A percentile compares a stretch with the other conserved stretches of the same genome.
These are phyloP conservation scores for Xylogone sp. DNA, from an alignment of 2,329 filamentous ascomycete genomes.

Conservation along the genomic window DNA sequence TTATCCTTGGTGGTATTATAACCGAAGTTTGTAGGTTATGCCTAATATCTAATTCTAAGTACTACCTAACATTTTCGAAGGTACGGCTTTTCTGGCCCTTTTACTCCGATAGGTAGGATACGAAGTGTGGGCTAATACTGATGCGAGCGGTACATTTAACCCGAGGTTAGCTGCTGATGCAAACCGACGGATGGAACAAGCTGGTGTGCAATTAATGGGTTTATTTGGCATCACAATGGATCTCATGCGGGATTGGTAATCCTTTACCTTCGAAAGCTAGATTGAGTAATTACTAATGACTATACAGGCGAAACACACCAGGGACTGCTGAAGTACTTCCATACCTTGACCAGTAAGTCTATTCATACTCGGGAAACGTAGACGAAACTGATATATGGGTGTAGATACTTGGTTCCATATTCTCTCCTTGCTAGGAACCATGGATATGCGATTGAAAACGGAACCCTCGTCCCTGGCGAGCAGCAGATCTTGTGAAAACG, in stretches of 20 bases:
- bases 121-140: conserved; percentile 69
- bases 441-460: conserved; percentile 55
- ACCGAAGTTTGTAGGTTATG: conserved; percentile 63
- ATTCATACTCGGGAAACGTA: background rate
- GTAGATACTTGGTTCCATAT: conserved; percentile 58
- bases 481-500: conserved; percentile 20
- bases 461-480: conserved; percentile 55
- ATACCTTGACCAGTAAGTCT: conserved; percentile 50
- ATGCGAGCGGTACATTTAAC: conserved; percentile 65
- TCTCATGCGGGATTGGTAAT: conserved; percentile 25
- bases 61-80: conserved; percentile 21
- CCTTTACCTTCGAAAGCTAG: background rate
- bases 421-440: conserved; percentile 60
- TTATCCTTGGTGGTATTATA: conserved; percentile 69
- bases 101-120: conserved; percentile 68
- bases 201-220: conserved; percentile 54
- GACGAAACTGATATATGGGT: background rate
- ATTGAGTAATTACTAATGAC: conserved; percentile 1
- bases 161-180: conserved; percentile 57
- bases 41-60: background rate
- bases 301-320: conserved; percentile 27
- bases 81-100: conserved; percentile 69
- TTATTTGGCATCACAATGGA: conserved; percentile 26
- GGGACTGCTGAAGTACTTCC: conserved; percentile 56
- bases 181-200: conserved; percentile 62